Evolutionary conservation across 257 asterid species (phyloP).

Genomic region (Linaria vulgaris): DNA sequence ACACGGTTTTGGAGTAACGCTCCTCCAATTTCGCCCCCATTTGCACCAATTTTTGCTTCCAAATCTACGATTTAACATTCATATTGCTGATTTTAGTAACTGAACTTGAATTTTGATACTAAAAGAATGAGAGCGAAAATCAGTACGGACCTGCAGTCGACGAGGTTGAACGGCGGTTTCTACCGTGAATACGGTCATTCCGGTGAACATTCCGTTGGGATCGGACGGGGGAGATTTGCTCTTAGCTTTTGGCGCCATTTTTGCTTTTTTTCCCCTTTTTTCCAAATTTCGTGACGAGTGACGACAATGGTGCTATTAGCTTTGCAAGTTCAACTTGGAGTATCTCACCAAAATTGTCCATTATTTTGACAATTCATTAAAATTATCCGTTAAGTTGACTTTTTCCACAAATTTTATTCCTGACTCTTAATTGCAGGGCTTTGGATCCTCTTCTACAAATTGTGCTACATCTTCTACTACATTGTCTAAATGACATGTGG

Average conservation of each 20-base stretch:
- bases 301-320: too few relatives aligned
- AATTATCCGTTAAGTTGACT: too few relatives aligned
- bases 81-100: constrained; percentile 16
- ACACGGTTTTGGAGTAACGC: constrained; percentile 46
- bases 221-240: constrained; percentile 63
- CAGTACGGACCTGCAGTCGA: constrained; percentile 61
- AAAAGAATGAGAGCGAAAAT: constrained; percentile 8
- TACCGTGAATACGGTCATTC: constrained; percentile 53
- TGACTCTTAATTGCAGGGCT: too few relatives aligned
- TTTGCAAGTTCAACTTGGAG: too few relatives aligned
- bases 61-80: constrained; percentile 49
- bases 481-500: too few relatives aligned
- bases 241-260: constrained; percentile 82
- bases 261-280: not conserved
- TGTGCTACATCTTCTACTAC: too few relatives aligned
- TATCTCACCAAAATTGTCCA: too few relatives aligned
- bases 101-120: not conserved
- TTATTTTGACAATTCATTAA: too few relatives aligned
- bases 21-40: constrained; percentile 73
- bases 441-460: too few relatives aligned
- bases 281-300: too few relatives aligned
- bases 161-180: constrained; percentile 66
- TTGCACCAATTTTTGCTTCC: constrained; percentile 83
- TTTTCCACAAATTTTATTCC: too few relatives aligned
- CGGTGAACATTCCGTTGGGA: constrained; percentile 83